phyloP scores from a whole-genome alignment of 2,329 filamentous ascomycete species.

The Colletotrichum sp. region DNA sequence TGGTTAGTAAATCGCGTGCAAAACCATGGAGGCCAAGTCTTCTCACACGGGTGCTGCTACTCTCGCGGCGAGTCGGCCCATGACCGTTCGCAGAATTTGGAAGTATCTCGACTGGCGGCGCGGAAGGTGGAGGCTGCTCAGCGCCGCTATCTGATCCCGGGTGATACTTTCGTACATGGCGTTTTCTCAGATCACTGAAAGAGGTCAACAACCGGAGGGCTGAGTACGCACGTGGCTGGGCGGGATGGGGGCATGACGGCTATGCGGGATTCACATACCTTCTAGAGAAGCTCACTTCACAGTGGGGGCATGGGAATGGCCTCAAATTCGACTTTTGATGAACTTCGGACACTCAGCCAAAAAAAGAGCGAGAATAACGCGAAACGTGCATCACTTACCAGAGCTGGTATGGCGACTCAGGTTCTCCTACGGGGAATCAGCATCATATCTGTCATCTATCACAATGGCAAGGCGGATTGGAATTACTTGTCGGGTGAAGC shows the following conservation, averaged over 20 bases:
- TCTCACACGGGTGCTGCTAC: background rate
- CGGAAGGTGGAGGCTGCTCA: background rate
- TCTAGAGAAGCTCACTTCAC: background rate
- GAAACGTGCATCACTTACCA: background rate
- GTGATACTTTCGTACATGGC: background rate
- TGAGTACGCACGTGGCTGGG: background rate
- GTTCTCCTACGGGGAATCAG: background rate
- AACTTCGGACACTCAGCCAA: background rate
- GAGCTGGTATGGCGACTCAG: background rate
- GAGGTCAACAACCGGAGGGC: background rate
- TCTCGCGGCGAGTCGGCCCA: background rate
- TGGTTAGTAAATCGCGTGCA: background rate
- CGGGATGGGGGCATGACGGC: fast-evolving
- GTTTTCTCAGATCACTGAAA: background rate
- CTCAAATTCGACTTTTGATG: background rate
- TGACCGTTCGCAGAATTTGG: background rate
- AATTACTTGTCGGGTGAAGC: background rate
- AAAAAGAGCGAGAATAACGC: background rate
- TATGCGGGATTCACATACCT: background rate
- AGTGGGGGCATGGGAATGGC: background rate
- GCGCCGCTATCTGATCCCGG: background rate
- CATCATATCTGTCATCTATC: background rate
- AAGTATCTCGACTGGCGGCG: background rate
- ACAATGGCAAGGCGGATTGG: background rate
- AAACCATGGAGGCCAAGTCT: background rate